phyloP scores from a whole-genome alignment of 2,329 filamentous ascomycete genomes.

The Aspergillus felis region DNA sequence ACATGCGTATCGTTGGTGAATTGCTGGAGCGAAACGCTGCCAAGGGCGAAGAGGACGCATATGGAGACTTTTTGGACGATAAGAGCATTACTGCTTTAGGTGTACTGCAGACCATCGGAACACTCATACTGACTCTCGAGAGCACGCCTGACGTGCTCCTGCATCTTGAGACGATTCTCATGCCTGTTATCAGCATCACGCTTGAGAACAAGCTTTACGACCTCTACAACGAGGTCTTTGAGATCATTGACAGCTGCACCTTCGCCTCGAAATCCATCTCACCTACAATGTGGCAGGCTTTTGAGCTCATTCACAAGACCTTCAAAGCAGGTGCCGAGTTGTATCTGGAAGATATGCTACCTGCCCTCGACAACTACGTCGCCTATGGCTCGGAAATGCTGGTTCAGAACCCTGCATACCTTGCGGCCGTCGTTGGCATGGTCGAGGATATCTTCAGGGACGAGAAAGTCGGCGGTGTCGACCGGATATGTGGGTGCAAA shows the following conservation, averaged over 20 bases:
- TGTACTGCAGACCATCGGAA: constrained; percentile 95
- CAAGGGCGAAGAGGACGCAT: constrained; percentile 71
- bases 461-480: constrained; percentile 85
- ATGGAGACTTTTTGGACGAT: constrained; percentile 90
- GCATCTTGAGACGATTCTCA: constrained; percentile 90
- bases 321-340: constrained; percentile 97
- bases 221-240: constrained; percentile 96
- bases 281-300: constrained; percentile 96
- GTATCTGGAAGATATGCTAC: constrained; percentile 98
- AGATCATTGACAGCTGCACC: constrained; percentile 98
- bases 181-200: constrained; percentile 95
- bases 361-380: constrained; percentile 95
- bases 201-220: constrained; percentile 98
- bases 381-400: constrained; percentile 82
- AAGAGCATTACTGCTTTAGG: constrained; percentile 97
- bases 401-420: constrained; percentile 77
- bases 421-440: constrained; percentile 88
- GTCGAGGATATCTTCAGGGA: constrained; percentile 92
- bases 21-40: constrained; percentile 79
- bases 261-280: constrained; percentile 96
- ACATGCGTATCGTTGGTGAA: constrained; percentile 87
- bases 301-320: constrained; percentile 91
- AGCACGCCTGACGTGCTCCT: constrained; percentile 93
- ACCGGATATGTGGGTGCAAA: constrained; percentile 96
- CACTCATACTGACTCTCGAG: constrained; percentile 91